phyloP scores from a whole-genome alignment of 345 rosid genomes.

The Cardamine occulta region DNA sequence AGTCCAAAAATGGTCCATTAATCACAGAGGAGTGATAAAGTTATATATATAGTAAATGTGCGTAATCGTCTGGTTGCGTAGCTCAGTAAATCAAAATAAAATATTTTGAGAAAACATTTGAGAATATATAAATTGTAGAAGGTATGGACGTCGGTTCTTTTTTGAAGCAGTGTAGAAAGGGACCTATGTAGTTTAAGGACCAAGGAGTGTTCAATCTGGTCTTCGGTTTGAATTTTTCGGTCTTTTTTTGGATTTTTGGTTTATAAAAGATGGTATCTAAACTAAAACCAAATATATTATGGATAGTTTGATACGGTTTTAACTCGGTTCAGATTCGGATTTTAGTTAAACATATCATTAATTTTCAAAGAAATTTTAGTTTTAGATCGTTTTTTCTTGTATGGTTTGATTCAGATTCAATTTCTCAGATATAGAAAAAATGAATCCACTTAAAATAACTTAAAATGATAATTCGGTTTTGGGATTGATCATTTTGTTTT shows the following conservation, averaged over 20 bases:
- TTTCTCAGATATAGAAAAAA: too few relatives aligned
- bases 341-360: too few relatives aligned
- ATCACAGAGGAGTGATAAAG: not conserved
- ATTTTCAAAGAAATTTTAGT: not conserved
- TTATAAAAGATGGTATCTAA: not conserved
- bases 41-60: not conserved
- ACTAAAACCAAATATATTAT: too few relatives aligned
- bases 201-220: not conserved
- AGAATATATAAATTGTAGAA: conserved; percentile 11
- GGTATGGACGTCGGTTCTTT: conserved; percentile 29
- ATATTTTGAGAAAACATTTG: conserved; percentile 7
- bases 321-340: too few relatives aligned
- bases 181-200: not conserved
- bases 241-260: too few relatives aligned
- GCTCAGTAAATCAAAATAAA: not conserved
- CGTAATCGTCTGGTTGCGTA: conserved; percentile 22
- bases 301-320: too few relatives aligned
- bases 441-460: too few relatives aligned
- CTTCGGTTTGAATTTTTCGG: too few relatives aligned
- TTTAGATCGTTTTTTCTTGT: not conserved
- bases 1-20: not conserved
- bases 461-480: too few relatives aligned
- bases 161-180: conserved; percentile 1
- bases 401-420: too few relatives aligned
- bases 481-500: too few relatives aligned